Conservation (phyloP, 1,284 basidiomycete species). For the Exobasidium rhododendri region DNA sequence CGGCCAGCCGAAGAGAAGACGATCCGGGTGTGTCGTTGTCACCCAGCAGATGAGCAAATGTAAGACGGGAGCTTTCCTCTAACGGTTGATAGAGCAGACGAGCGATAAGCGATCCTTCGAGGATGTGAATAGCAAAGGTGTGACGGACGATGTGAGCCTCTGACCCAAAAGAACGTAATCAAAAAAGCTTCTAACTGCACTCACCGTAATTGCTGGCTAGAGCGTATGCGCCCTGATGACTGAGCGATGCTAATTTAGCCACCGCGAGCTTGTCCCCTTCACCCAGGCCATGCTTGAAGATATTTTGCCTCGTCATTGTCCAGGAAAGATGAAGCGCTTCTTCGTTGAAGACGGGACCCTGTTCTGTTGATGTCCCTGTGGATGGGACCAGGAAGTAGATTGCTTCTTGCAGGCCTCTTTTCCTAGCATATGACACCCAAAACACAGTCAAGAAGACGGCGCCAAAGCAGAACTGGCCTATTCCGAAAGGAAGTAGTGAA, state of each 20-base stretch:
- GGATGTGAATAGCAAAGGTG: neutral
- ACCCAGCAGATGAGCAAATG: constrained; percentile 22
- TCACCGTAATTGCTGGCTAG: constrained; percentile 48
- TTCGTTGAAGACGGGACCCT: constrained; percentile 15
- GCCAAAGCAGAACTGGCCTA: constrained; percentile 43
- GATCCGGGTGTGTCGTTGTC: neutral
- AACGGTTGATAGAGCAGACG: constrained; percentile 51
- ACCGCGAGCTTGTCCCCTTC: constrained; percentile 81
- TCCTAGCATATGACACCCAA: neutral
- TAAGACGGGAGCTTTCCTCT: constrained; percentile 45
- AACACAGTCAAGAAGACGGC: constrained; percentile 24
- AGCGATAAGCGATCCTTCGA: constrained; percentile 36
- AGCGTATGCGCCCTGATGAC: constrained; percentile 52
- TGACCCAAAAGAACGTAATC: constrained; percentile 6
- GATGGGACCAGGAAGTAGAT: constrained; percentile 5
- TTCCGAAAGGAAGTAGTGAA: constrained; percentile 41
- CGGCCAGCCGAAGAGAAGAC: neutral
- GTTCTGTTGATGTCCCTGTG: neutral
- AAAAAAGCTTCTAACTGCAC: too few species aligned
- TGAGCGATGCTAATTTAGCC: constrained; percentile 36
- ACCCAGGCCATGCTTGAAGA: constrained; percentile 90
- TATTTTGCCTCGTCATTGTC: constrained; percentile 78
- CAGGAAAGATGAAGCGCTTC: constrained; percentile 60
- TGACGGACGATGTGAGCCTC: neutral
- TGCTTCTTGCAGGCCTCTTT: neutral